These are phyloP conservation scores for Boeremia lycopersici DNA, from an alignment of 2,329 filamentous ascomycete genomes.

Conservation along the genomic window DNA sequence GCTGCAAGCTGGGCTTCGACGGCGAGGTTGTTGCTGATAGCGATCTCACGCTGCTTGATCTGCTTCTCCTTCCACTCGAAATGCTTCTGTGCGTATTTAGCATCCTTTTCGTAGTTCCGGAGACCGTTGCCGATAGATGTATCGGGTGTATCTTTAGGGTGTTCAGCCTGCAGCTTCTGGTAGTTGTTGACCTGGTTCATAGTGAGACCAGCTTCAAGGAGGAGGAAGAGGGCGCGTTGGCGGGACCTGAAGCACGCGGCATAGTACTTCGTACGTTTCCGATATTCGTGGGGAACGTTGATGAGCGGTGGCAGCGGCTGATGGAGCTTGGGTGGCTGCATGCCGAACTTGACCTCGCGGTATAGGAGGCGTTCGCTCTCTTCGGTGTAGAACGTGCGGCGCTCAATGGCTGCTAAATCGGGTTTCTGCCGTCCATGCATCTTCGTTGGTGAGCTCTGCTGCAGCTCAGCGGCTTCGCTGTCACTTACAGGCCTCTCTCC, in stretches of 20 bases:
- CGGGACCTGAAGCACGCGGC: conserved; percentile 41
- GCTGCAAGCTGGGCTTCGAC: conserved; percentile 31
- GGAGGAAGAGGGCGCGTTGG: conserved; percentile 36
- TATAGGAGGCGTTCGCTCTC: conserved; percentile 42
- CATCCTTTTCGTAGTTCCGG: conserved; percentile 34
- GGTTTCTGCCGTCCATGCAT: conserved; percentile 30
- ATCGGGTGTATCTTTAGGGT: conserved; percentile 31
- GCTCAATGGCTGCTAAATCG: conserved; percentile 31
- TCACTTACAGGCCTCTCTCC: neutral
- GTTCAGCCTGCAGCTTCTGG: conserved; percentile 25
- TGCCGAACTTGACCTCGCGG: conserved; percentile 39
- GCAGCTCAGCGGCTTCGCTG: conserved; percentile 15
- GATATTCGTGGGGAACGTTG: conserved; percentile 35
- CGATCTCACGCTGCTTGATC: conserved; percentile 34
- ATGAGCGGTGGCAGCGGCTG: conserved; percentile 37
- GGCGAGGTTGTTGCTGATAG: conserved; percentile 34
- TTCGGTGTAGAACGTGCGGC: conserved; percentile 20
- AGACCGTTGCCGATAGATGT: conserved; percentile 26
- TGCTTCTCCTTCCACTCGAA: conserved; percentile 23
- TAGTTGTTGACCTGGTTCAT: conserved; percentile 38
- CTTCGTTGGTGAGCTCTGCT: conserved; percentile 25
- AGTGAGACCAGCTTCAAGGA: conserved; percentile 40
- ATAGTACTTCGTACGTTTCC: conserved; percentile 34
- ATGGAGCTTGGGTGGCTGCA: conserved; percentile 32
- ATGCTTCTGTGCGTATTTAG: conserved; percentile 24